Evolutionary conservation across 106 monocot genomes (phyloP).

Genomic region (Platanthera guangdongensis): DNA sequence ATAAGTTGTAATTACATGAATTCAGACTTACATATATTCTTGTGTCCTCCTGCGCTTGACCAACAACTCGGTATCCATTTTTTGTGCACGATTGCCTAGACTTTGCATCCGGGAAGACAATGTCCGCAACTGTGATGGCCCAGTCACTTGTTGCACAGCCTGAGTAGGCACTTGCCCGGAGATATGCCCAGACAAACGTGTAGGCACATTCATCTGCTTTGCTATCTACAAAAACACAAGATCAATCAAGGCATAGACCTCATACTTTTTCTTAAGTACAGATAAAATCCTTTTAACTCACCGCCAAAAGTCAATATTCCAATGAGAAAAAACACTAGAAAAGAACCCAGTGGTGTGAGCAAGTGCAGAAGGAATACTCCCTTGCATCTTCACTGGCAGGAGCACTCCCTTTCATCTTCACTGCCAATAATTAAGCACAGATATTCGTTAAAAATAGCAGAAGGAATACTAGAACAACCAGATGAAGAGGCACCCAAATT

Average conservation of each 20-base stretch:
- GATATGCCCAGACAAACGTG: slow-evolving; percentile 2
- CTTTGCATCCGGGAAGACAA: slow-evolving; percentile 8
- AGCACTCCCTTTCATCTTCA: neutral
- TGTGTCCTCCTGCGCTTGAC: neutral
- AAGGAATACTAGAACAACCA: slow-evolving; percentile 5
- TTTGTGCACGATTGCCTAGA: neutral
- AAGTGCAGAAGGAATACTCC: neutral
- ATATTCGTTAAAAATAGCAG: neutral
- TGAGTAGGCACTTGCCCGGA: neutral
- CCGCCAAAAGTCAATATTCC: slow-evolving; percentile 1
- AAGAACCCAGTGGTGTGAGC: neutral
- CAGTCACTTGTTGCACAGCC: neutral
- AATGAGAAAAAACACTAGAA: neutral
- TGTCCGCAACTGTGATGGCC: neutral
- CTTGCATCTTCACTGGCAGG: neutral
- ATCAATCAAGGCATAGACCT: neutral
- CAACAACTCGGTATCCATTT: slow-evolving; percentile 8
- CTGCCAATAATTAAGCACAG: neutral
- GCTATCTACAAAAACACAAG: neutral
- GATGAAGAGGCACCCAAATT: too few relatives aligned
- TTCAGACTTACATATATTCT: slow-evolving; percentile 7
- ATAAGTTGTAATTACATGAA: neutral
- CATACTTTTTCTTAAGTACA: neutral
- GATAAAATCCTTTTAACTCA: neutral
- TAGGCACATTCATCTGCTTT: slow-evolving; percentile 3